Evolutionary conservation across 2,329 filamentous ascomycete genomes (phyloP).

Genomic region (Pestalotiopsis sp.): DNA sequence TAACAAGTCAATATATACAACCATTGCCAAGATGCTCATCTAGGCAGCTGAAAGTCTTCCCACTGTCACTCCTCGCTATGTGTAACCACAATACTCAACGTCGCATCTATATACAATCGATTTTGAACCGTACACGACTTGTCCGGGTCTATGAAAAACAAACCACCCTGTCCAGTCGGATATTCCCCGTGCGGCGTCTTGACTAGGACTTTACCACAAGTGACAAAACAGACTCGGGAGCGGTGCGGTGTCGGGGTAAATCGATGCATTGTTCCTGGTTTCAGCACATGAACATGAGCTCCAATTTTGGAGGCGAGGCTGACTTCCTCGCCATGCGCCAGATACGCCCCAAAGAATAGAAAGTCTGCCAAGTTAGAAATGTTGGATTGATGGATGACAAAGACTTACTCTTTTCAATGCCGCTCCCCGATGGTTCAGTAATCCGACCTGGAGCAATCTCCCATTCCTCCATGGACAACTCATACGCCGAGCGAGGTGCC

Average conservation of each 20-base stretch:
- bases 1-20: too few species aligned
- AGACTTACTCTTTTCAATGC: conserved; percentile 35
- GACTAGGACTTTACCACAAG: conserved; percentile 40
- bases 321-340: conserved; percentile 36
- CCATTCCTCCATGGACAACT: conserved; percentile 39
- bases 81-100: conserved; percentile 38
- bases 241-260: conserved; percentile 30
- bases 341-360: conserved; percentile 44
- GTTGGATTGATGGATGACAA: not conserved
- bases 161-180: conserved; percentile 42
- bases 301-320: conserved; percentile 36
- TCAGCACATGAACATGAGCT: conserved; percentile 41
- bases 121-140: conserved; percentile 41
- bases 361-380: conserved; percentile 33
- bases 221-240: conserved; percentile 40
- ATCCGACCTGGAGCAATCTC: conserved; percentile 45
- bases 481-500: not conserved
- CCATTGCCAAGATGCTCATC: not conserved
- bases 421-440: conserved; percentile 22
- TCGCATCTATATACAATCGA: conserved; percentile 42
- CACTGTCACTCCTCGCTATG: conserved; percentile 11
- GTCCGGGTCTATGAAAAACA: conserved; percentile 43
- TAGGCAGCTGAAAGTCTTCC: not conserved
- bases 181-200: conserved; percentile 37
- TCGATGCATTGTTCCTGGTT: conserved; percentile 35